A percentile compares a stretch with the other conserved stretches of the same genome.
Evolutionary conservation across 768 basidiomycete genomes (phyloP).

Genomic region (Paxillus involutus): DNA sequence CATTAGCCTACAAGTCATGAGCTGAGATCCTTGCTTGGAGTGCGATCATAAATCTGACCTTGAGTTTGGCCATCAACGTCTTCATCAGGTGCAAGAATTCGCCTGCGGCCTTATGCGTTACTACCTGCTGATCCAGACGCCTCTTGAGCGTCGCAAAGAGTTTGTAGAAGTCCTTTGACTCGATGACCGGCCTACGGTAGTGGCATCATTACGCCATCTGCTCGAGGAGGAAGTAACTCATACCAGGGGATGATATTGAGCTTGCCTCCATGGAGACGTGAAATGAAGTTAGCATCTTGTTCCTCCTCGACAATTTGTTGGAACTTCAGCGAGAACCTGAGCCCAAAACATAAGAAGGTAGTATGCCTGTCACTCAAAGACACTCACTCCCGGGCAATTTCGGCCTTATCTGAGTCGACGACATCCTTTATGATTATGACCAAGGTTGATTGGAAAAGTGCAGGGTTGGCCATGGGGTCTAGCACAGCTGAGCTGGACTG

Average conservation of each 20-base stretch:
- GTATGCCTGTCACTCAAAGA: not conserved
- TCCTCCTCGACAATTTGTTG: slow-evolving; percentile 60
- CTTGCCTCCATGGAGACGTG: slow-evolving; percentile 53
- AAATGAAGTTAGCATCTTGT: slow-evolving; percentile 61
- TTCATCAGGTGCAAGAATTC: slow-evolving; percentile 58
- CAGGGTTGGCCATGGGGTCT: slow-evolving; percentile 57
- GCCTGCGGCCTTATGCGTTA: slow-evolving; percentile 50
- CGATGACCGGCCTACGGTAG: slow-evolving; percentile 49
- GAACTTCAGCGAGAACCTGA: slow-evolving; percentile 57
- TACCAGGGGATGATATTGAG: slow-evolving; percentile 60
- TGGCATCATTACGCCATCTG: not conserved
- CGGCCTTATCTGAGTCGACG: slow-evolving; percentile 56
- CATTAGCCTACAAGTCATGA: slow-evolving; percentile 45
- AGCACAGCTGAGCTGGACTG: slow-evolving; percentile 55
- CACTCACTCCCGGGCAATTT: slow-evolving; percentile 57
- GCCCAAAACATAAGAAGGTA: not conserved
- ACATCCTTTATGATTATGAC: slow-evolving; percentile 72
- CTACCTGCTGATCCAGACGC: slow-evolving; percentile 44
- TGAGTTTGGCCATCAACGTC: slow-evolving; percentile 65
- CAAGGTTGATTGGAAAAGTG: slow-evolving; percentile 57
- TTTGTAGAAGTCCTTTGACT: slow-evolving; percentile 56
- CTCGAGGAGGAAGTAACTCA: not conserved
- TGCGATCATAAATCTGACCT: slow-evolving; percentile 34
- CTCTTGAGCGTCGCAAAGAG: slow-evolving; percentile 47
- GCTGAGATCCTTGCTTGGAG: not conserved